Evolutionary conservation across 2,329 filamentous ascomycete species (phyloP).

Genomic region (Xenoacremonium recifei): DNA sequence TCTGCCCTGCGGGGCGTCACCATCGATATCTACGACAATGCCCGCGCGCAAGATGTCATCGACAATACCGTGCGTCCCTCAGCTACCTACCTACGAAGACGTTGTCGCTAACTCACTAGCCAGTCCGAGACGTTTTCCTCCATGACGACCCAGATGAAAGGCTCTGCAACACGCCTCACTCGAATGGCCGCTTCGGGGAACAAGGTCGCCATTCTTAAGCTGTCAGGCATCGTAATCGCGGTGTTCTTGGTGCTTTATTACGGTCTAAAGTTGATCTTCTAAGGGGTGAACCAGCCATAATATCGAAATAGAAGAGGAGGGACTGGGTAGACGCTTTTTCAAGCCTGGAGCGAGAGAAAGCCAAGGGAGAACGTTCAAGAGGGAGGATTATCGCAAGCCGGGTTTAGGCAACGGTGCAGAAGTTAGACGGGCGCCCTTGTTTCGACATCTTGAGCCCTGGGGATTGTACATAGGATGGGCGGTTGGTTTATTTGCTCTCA

Average conservation of each 20-base stretch:
- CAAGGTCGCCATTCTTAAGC: slow-evolving; percentile 85
- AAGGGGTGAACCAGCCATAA: slow-evolving; percentile 11
- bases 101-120: slow-evolving; percentile 7
- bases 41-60: slow-evolving; percentile 81
- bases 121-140: slow-evolving; percentile 88
- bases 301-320: background rate
- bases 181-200: slow-evolving; percentile 92
- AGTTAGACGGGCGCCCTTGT: no score
- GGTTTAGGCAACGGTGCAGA: no score
- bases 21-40: slow-evolving; percentile 96
- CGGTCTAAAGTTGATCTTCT: slow-evolving; percentile 62
- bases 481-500: no score
- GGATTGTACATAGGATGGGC: no score
- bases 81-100: background rate
- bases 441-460: no score
- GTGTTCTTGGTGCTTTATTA: slow-evolving; percentile 76
- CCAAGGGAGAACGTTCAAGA: no score
- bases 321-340: no score
- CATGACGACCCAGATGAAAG: slow-evolving; percentile 79
- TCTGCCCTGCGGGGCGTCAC: slow-evolving; percentile 90
- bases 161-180: slow-evolving; percentile 76
- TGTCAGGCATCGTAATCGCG: slow-evolving; percentile 78
- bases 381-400: no score
- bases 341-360: background rate
- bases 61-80: slow-evolving; percentile 70